Percentiles rank a stretch among this genome's conserved stretches.
phyloP scores from a whole-genome alignment of 2,329 filamentous ascomycete species.

The Apiospora sp. region DNA sequence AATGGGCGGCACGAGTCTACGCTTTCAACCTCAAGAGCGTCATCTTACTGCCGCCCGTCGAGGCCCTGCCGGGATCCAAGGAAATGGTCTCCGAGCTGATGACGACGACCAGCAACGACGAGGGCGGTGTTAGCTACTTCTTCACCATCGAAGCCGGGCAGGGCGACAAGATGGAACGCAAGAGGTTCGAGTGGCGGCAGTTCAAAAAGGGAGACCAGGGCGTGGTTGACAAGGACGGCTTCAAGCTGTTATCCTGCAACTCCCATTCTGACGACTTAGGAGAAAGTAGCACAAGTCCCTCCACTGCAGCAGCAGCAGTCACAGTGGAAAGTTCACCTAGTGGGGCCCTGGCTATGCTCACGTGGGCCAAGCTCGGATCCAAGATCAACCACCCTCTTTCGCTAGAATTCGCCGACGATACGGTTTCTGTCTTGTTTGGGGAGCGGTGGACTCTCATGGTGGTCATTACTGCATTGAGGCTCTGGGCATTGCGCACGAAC shows the following conservation, averaged over 20 bases:
- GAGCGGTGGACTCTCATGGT: constrained; percentile 28
- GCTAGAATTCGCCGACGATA: constrained; percentile 26
- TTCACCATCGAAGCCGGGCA: constrained; percentile 31
- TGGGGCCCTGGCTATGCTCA: constrained; percentile 27
- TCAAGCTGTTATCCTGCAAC: background rate
- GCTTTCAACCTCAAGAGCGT: constrained; percentile 27
- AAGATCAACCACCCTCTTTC: constrained; percentile 30
- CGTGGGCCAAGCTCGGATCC: constrained; percentile 29
- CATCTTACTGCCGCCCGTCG: constrained; percentile 28
- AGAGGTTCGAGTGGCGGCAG: constrained; percentile 34
- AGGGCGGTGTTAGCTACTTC: constrained; percentile 26
- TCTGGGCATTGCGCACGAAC: constrained; percentile 27
- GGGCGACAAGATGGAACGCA: constrained; percentile 26
- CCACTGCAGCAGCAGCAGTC: background rate
- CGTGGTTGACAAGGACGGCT: constrained; percentile 19
- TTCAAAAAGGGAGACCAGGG: constrained; percentile 29
- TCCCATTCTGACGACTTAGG: background rate
- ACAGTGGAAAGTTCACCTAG: constrained; percentile 3
- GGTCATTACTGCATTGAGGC: constrained; percentile 28
- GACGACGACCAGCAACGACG: constrained; percentile 26
- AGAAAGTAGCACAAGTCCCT: background rate
- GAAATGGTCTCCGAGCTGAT: constrained; percentile 22
- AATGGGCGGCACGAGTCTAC: background rate
- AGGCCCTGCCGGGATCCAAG: background rate
- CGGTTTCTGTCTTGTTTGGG: constrained; percentile 20